Percentiles rank a stretch among this genome's conserved stretches.
Evolutionary conservation across 495 filamentous ascomycete species (phyloP).

Genomic region (Evernia prunastri): DNA sequence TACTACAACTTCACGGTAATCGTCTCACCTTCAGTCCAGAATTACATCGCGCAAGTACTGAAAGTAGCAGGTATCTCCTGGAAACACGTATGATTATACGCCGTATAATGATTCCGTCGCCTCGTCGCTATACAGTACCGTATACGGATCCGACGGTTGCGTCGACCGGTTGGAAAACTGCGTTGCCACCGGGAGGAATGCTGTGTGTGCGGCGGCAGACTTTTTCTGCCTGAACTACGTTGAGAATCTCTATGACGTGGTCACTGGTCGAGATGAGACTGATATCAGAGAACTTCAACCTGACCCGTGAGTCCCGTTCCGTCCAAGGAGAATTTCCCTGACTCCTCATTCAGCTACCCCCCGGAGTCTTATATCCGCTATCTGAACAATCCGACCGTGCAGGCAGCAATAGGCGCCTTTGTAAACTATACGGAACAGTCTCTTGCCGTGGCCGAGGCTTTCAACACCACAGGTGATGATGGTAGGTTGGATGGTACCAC

Average conservation of each 20-base stretch:
- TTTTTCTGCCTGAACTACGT: conserved; percentile 35
- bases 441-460: conserved; percentile 44
- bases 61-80: background rate
- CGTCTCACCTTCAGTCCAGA: background rate
- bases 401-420: conserved; percentile 55
- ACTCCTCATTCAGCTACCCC: conserved; percentile 43
- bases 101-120: background rate
- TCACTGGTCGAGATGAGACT: conserved; percentile 49
- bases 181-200: conserved; percentile 32
- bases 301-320: conserved; percentile 41
- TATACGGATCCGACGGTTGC: conserved; percentile 45
- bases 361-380: conserved; percentile 55
- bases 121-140: background rate
- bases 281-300: conserved; percentile 50
- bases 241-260: conserved; percentile 34
- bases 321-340: background rate
- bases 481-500: conserved; percentile 41
- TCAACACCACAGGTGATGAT: conserved; percentile 44
- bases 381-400: conserved; percentile 56
- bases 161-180: conserved; percentile 51
- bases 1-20: background rate
- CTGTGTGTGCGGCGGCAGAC: conserved; percentile 36
- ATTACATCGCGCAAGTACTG: background rate
- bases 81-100: background rate
- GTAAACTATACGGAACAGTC: conserved; percentile 59